Evolutionary conservation across 2,329 filamentous ascomycete genomes (phyloP), one percentile per base, ranked within the genome.

Genomic region (Alternaria atra): DNA sequence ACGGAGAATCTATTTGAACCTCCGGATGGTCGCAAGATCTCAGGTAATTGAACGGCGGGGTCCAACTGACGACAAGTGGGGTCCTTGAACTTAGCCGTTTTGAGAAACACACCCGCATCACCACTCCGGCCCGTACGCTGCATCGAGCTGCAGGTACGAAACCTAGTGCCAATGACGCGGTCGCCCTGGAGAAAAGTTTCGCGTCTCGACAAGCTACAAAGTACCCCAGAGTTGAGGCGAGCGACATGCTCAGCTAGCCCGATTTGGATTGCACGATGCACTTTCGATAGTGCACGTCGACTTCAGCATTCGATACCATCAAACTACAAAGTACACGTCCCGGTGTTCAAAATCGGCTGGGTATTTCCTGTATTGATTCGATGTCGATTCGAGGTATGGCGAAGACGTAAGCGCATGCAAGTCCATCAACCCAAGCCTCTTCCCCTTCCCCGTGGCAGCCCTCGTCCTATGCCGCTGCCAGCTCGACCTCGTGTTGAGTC

Each of bases 391-490:
- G 30, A 5, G 20, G 17, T 35, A 23, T 34, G 46, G 46, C 30
- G 46, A 43, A 25, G 20, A 39, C 17, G n/a, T 27, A 2, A 17
- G 39, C 5, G 17, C 39, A 40, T 34, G 17, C 46, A 35, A 5
- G 5, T 6, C 7, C 32, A 27, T 72, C 53, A 75, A 13, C 71
- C 69, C 52, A 72, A 32, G 8, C 74, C 74, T 59, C 74, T 65
- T 42, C 73, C 75, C 23, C 75, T 61, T 3, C 73, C 73, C 60
- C 77, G 73, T 10, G 46, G 46, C 40, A 78, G 63, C 3, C 80
- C 80, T 52, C 81, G 76, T n/a, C 81, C 80, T 60, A 81, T 82
- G 35, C 80, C 79, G 60, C 79, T 81, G 9, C 78, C 76, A 12
- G 75, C 78, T 66, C 81, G 83, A 72, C 68, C 80, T 65, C 70